A percentile compares a stretch with the other conserved stretches of the same genome.
Evolutionary conservation across 305 asterid genomes (phyloP).

Genomic region (Solanum hybrid): DNA sequence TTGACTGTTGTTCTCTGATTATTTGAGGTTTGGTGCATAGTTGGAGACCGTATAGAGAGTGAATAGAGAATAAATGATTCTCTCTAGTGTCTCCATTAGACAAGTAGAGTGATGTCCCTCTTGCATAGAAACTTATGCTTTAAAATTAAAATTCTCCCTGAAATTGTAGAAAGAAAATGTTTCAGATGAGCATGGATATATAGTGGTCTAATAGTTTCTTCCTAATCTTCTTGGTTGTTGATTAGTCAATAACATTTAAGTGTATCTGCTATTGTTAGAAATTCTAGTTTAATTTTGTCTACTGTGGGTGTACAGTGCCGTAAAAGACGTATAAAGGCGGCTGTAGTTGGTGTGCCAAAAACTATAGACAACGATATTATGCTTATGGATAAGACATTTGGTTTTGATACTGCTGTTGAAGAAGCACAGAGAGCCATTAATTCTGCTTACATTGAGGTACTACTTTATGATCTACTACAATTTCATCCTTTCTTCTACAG

Average conservation of each 20-base stretch:
- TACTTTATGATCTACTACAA: background rate
- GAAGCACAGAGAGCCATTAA: conserved; percentile 97
- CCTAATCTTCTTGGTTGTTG: background rate
- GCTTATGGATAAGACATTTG: conserved; percentile 96
- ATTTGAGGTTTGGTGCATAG: background rate
- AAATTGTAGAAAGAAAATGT: background rate
- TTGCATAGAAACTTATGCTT: background rate
- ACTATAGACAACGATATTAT: conserved; percentile 94
- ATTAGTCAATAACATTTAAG: background rate
- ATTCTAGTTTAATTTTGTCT: background rate
- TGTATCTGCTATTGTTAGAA: background rate
- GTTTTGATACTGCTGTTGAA: conserved; percentile 98
- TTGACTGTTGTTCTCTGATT: background rate
- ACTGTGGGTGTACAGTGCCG: conserved; percentile 50
- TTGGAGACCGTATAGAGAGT: background rate
- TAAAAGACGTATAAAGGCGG: conserved; percentile 52
- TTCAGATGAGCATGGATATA: background rate
- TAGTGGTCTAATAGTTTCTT: background rate
- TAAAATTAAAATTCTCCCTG: background rate
- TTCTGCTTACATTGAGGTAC: conserved; percentile 90
- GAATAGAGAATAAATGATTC: background rate
- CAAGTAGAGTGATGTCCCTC: background rate
- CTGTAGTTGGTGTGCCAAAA: conserved; percentile 97
- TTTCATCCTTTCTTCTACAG: background rate
- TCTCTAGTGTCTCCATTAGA: background rate